phyloP scores from a whole-genome alignment of 805 yeast species.

The Jamesozyma lodderae region DNA sequence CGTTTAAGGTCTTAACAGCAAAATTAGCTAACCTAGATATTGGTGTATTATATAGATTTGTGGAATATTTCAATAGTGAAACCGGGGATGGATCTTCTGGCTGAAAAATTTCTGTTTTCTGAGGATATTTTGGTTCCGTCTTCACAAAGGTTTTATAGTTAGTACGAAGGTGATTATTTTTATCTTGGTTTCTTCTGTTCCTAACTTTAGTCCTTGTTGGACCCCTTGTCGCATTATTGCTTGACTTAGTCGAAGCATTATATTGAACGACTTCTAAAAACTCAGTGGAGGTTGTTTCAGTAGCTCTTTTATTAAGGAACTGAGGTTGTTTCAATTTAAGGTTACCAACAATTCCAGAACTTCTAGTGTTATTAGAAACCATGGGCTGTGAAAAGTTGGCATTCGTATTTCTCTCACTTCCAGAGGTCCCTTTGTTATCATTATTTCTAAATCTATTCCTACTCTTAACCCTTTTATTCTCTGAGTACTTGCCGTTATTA shows the following conservation, averaged over 20 bases:
- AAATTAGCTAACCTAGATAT: conserved; percentile 15
- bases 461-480: conserved; percentile 1
- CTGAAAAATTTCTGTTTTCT: conserved; percentile 8
- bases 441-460: too few species aligned
- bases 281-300: neutral
- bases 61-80: conserved; percentile 19
- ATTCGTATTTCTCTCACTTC: too few species aligned
- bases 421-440: too few species aligned
- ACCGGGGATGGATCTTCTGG: conserved; percentile 22
- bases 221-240: too few species aligned
- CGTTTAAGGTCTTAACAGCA: conserved; percentile 15
- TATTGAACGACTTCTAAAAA: conserved; percentile 1
- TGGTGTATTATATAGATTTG: conserved; percentile 14
- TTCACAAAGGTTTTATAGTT: too few species aligned
- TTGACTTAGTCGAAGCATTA: neutral
- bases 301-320: conserved; percentile 1
- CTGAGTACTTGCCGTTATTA: conserved; percentile 1
- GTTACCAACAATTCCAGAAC: neutral
- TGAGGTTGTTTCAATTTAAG: conserved; percentile 3
- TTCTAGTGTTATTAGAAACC: neutral
- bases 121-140: neutral
- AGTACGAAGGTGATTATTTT: too few species aligned
- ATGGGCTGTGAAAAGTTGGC: too few species aligned
- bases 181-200: too few species aligned
- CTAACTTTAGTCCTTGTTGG: too few species aligned